Percentiles rank a stretch among this genome's conserved stretches.
These are phyloP conservation scores for Metarhizium robertsii DNA, from an alignment of 2,329 filamentous ascomycete species.

Conservation along the genomic window DNA sequence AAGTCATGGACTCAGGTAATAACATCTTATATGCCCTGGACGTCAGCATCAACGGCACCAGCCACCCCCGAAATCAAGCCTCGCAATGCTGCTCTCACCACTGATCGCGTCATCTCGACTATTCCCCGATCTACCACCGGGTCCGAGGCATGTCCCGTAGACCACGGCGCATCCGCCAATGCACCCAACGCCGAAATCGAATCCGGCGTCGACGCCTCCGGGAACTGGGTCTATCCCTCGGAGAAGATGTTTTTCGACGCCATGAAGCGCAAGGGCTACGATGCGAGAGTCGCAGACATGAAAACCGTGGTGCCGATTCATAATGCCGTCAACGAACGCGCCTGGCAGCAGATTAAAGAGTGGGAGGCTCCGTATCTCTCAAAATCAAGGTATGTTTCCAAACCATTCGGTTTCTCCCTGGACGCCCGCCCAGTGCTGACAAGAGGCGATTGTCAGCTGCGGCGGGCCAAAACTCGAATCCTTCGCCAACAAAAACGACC, in stretches of 20 bases:
- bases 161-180: slow-evolving; percentile 48
- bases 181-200: slow-evolving; percentile 71
- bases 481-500: slow-evolving; percentile 64
- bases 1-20: slow-evolving; percentile 35
- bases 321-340: slow-evolving; percentile 95
- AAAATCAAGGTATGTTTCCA: slow-evolving; percentile 42
- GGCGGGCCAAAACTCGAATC: slow-evolving; percentile 76
- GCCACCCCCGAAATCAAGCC: slow-evolving; percentile 8
- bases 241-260: slow-evolving; percentile 98
- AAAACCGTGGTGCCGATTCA: slow-evolving; percentile 90
- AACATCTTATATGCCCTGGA: slow-evolving; percentile 31
- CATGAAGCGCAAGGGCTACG: slow-evolving; percentile 83
- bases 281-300: slow-evolving; percentile 66
- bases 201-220: slow-evolving; percentile 60
- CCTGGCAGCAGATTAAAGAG: slow-evolving; percentile 81
- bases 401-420: slow-evolving; percentile 3
- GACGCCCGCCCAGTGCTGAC: not conserved
- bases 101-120: slow-evolving; percentile 64
- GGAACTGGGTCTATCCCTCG: slow-evolving; percentile 96
- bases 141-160: slow-evolving; percentile 27
- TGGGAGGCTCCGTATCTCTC: slow-evolving; percentile 70
- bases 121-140: slow-evolving; percentile 57
- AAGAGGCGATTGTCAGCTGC: slow-evolving; percentile 22
- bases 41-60: slow-evolving; percentile 19
- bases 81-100: slow-evolving; percentile 38